Evolutionary conservation across 2,329 filamentous ascomycete genomes (phyloP).

Genomic region (Anisogramma anomala): DNA sequence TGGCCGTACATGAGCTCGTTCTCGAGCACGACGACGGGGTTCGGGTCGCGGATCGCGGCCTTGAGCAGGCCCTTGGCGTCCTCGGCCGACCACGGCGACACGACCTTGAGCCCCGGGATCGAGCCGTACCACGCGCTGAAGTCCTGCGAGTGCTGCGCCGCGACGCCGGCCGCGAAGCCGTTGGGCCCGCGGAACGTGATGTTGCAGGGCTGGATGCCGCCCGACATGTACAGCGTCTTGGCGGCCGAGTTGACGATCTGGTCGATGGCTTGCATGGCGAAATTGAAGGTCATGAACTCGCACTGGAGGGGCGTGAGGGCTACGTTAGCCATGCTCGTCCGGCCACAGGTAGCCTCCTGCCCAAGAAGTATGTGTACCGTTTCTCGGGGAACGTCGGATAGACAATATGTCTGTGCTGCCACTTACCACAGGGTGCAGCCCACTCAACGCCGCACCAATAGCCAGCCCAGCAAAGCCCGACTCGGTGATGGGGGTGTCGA

Average conservation of each 20-base stretch:
- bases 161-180: slow-evolving; percentile 92
- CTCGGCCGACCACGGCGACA: slow-evolving; percentile 90
- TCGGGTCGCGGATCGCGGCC: slow-evolving; percentile 94
- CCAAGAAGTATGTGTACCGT: background rate
- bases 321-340: background rate
- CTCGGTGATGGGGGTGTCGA: slow-evolving; percentile 97
- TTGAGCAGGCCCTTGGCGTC: slow-evolving; percentile 97
- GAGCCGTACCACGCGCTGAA: slow-evolving; percentile 98
- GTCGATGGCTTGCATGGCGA: slow-evolving; percentile 99
- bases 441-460: slow-evolving; percentile 87
- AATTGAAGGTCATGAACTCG: slow-evolving; percentile 99
- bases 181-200: slow-evolving; percentile 99
- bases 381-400: background rate
- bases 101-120: slow-evolving; percentile 94
- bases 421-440: slow-evolving; percentile 85
- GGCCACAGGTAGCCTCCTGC: too few relatives aligned
- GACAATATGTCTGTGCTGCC: background rate
- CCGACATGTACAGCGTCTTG: slow-evolving; percentile 99
- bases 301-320: slow-evolving; percentile 42
- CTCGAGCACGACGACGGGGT: slow-evolving; percentile 85
- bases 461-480: slow-evolving; percentile 90
- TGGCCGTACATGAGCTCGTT: slow-evolving; percentile 90
- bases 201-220: slow-evolving; percentile 98
- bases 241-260: slow-evolving; percentile 98
- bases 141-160: slow-evolving; percentile 96